These are phyloP conservation scores for Rhodotorula toruloides DNA, from an alignment of 768 basidiomycete species.

Conservation along the genomic window DNA sequence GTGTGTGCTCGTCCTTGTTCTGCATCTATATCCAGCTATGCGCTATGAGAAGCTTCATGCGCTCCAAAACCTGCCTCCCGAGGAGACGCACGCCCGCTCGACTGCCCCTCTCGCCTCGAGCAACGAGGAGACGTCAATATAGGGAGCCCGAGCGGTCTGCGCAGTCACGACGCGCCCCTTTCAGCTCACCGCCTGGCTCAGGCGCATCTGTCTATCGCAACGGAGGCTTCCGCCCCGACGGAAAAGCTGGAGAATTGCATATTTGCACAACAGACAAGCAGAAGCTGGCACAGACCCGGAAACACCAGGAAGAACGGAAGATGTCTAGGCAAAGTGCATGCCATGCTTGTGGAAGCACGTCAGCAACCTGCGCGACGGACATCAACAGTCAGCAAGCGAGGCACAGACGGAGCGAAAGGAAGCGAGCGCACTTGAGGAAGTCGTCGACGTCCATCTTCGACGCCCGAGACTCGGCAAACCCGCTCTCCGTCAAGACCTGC, in stretches of 20 bases:
- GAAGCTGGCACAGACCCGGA: not conserved
- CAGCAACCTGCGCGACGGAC: slow-evolving; percentile 37
- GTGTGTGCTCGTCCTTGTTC: no score
- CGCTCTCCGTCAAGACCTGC: slow-evolving; percentile 64
- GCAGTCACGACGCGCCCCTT: no score
- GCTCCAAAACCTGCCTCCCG: not conserved
- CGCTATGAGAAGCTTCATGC: no score
- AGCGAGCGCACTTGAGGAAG: slow-evolving; percentile 55
- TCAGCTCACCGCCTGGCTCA: no score
- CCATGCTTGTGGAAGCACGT: slow-evolving; percentile 46
- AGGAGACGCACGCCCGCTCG: no score
- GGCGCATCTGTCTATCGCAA: no score
- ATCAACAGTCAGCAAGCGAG: not conserved
- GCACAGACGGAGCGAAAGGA: not conserved
- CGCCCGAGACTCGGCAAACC: slow-evolving; percentile 69
- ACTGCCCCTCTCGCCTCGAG: no score
- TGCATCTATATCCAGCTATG: no score
- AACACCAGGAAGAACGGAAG: not conserved
- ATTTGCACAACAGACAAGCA: slow-evolving; percentile 11
- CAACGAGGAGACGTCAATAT: no score
- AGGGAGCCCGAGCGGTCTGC: no score
- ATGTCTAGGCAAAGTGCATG: slow-evolving; percentile 43
- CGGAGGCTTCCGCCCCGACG: no score
- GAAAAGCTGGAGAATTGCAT: not conserved
- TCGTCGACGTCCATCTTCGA: slow-evolving; percentile 93